Evolutionary conservation across 495 filamentous ascomycete genomes (phyloP).

Genomic region (Aspergillus funiculosus): DNA sequence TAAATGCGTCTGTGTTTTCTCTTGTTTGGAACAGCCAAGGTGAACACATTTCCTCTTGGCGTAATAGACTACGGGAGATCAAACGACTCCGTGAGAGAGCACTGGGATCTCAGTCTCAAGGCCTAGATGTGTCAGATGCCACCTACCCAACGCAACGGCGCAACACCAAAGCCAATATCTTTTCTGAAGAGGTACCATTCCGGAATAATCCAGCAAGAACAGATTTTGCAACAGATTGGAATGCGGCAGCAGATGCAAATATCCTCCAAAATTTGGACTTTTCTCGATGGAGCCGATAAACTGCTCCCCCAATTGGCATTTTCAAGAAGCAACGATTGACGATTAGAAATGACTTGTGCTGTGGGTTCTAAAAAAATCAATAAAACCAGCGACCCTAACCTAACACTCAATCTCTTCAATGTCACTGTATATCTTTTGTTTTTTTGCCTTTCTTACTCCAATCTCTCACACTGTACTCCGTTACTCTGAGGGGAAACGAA

Average conservation of each 20-base stretch:
- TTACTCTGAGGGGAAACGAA: no score
- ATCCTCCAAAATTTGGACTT: conserved; percentile 42
- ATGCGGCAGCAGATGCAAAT: conserved; percentile 35
- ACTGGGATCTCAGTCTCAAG: conserved; percentile 29
- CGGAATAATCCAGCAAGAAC: conserved; percentile 23
- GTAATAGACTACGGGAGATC: conserved; percentile 79
- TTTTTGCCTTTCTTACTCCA: no score
- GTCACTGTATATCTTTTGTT: no score
- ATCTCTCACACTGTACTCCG: no score
- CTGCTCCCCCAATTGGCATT: no score
- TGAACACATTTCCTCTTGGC: conserved; percentile 86
- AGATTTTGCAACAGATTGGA: conserved; percentile 40
- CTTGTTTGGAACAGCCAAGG: conserved; percentile 81
- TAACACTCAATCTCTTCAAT: no score
- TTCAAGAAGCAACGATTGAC: no score
- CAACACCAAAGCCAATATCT: conserved; percentile 43
- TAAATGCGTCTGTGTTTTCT: conserved; percentile 90
- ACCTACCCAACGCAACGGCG: conserved; percentile 41
- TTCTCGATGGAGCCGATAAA: conserved; percentile 39
- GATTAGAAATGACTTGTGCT: no score
- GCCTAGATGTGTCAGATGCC: conserved; percentile 31
- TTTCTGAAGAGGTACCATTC: conserved; percentile 37
- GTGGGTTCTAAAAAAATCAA: no score
- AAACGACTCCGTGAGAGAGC: conserved; percentile 65
- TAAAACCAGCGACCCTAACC: no score